These are phyloP conservation scores for Salicornia ramosissima DNA, from an alignment of 148 eudicot species.

Conservation along the genomic window DNA sequence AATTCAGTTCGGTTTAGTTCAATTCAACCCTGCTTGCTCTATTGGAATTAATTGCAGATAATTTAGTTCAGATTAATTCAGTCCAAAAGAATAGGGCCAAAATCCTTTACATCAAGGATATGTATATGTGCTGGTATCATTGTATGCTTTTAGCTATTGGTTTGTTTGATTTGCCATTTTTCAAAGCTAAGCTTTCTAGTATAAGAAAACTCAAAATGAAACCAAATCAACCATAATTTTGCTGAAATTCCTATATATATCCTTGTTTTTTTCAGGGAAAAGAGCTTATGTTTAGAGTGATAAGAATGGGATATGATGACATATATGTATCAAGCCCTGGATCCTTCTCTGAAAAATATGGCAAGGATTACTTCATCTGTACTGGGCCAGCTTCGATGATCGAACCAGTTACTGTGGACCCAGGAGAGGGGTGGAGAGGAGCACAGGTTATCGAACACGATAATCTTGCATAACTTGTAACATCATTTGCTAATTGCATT, in stretches of 20 bases:
- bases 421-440: slow-evolving; percentile 87
- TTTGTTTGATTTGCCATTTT: not conserved
- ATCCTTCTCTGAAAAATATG: slow-evolving; percentile 55
- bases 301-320: slow-evolving; percentile 72
- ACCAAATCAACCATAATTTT: not conserved
- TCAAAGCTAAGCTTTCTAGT: not conserved
- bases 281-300: slow-evolving; percentile 65
- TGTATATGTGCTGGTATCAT: no score
- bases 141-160: no score
- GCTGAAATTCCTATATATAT: not conserved
- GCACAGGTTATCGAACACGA: slow-evolving; percentile 89
- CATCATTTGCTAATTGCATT: not conserved
- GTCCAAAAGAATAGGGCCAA: no score
- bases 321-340: slow-evolving; percentile 80
- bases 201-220: not conserved
- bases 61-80: no score
- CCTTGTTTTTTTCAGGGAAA: slow-evolving; percentile 50
- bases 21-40: no score
- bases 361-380: slow-evolving; percentile 72
- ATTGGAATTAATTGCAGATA: no score
- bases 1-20: no score
- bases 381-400: slow-evolving; percentile 84
- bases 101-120: no score
- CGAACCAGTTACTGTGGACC: slow-evolving; percentile 61
- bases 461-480: slow-evolving; percentile 44